Conservation (phyloP, 495 filamentous ascomycete genomes). For the Aspergillus coremiiformis region DNA sequence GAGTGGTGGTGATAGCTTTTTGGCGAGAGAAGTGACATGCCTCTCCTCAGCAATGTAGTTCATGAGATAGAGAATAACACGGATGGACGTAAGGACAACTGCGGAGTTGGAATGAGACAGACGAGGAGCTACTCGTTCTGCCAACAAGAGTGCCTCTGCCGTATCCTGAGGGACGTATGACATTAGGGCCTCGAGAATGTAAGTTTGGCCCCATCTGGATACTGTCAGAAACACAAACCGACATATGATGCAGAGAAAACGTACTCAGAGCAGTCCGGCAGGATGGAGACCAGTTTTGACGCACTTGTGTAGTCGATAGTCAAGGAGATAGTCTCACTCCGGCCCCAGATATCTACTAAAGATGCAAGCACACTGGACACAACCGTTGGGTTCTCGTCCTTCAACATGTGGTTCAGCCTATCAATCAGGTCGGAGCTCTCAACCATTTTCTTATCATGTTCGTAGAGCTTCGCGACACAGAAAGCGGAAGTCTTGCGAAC, state of each 20-base stretch:
- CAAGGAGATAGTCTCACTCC: slow-evolving; percentile 93
- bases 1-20: slow-evolving; percentile 89
- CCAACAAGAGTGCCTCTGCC: slow-evolving; percentile 77
- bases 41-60: slow-evolving; percentile 97
- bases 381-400: slow-evolving; percentile 95
- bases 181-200: slow-evolving; percentile 97
- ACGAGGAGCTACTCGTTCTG: slow-evolving; percentile 87
- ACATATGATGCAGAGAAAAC: slow-evolving; percentile 19
- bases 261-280: slow-evolving; percentile 95
- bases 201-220: slow-evolving; percentile 92
- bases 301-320: slow-evolving; percentile 97
- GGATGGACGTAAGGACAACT: slow-evolving; percentile 90
- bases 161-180: slow-evolving; percentile 93
- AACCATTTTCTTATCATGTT: slow-evolving; percentile 86
- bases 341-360: slow-evolving; percentile 97
- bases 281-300: slow-evolving; percentile 93
- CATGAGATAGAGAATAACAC: slow-evolving; percentile 95
- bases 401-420: slow-evolving; percentile 77
- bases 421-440: slow-evolving; percentile 90
- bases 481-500: slow-evolving; percentile 97
- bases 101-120: slow-evolving; percentile 94
- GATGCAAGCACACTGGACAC: slow-evolving; percentile 88
- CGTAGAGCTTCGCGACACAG: slow-evolving; percentile 95
- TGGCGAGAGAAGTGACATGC: slow-evolving; percentile 79
- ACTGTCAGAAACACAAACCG: slow-evolving; percentile 20